phyloP scores from a whole-genome alignment of 2,329 filamentous ascomycete genomes.

The Sporothrix phasma region DNA sequence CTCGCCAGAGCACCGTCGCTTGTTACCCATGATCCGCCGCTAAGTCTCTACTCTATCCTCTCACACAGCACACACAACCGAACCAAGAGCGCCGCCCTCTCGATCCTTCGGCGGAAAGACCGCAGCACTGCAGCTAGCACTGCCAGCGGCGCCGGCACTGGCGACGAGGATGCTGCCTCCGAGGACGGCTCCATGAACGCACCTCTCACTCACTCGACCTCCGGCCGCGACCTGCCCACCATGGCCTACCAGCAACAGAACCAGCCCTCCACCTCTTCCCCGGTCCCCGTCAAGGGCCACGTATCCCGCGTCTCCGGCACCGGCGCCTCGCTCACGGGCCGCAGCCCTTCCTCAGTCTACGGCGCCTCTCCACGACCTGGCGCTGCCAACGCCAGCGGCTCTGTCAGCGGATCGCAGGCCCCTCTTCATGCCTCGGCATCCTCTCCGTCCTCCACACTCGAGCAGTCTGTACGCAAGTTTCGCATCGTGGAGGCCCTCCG shows the following conservation, averaged over 20 bases:
- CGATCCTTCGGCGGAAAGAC: slow-evolving; percentile 45
- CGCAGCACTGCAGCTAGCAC: slow-evolving; percentile 32
- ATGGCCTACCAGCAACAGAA: slow-evolving; percentile 16
- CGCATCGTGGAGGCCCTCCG: slow-evolving; percentile 86
- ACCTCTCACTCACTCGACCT: slow-evolving; percentile 23
- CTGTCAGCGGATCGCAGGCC: slow-evolving; percentile 13
- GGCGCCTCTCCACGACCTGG: neutral
- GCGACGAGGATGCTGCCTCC: slow-evolving; percentile 35
- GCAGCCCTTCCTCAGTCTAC: slow-evolving; percentile 25
- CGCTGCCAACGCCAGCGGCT: neutral
- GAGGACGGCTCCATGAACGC: slow-evolving; percentile 35
- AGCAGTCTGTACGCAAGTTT: slow-evolving; percentile 91
- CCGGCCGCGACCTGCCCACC: slow-evolving; percentile 12
- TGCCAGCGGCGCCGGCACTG: slow-evolving; percentile 36
- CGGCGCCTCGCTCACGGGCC: slow-evolving; percentile 30
- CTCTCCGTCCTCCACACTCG: slow-evolving; percentile 42
- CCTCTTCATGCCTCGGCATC: slow-evolving; percentile 5
- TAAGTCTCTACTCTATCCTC: neutral
- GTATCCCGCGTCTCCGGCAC: slow-evolving; percentile 38
- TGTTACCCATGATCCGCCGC: neutral
- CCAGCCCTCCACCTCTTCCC: slow-evolving; percentile 8
- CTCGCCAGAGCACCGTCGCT: neutral
- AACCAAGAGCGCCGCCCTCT: slow-evolving; percentile 44
- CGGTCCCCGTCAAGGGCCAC: slow-evolving; percentile 33
- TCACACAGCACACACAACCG: slow-evolving; percentile 34